Conservation (phyloP, 2,329 filamentous ascomycete genomes). For the Chrysoporthe puriensis region DNA sequence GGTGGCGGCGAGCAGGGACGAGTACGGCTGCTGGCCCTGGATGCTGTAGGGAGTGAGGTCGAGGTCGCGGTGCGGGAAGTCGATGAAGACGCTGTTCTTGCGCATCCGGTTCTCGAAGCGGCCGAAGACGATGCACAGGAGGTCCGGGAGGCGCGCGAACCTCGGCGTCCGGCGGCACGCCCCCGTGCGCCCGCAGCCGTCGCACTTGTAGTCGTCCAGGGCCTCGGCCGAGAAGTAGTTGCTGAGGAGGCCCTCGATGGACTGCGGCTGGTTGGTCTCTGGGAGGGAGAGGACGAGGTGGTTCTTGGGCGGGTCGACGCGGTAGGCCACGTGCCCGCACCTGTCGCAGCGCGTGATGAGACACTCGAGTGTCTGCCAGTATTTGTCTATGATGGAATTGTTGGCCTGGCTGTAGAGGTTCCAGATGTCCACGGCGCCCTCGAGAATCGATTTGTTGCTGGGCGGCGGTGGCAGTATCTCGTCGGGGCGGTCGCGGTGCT, state of each 20-base stretch:
- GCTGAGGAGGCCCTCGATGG: slow-evolving; percentile 66
- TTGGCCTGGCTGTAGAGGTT: slow-evolving; percentile 69
- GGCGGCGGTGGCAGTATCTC: slow-evolving; percentile 31
- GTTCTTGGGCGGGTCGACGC: slow-evolving; percentile 51
- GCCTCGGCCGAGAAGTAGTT: slow-evolving; percentile 70
- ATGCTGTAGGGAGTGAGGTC: slow-evolving; percentile 53
- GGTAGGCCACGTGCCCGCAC: slow-evolving; percentile 55
- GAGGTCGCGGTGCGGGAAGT: slow-evolving; percentile 76
- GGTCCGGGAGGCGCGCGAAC: slow-evolving; percentile 77
- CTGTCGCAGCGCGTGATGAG: slow-evolving; percentile 70
- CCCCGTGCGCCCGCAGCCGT: slow-evolving; percentile 70
- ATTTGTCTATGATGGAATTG: slow-evolving; percentile 74
- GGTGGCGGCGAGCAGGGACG: slow-evolving; percentile 14
- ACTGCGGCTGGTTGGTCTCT: slow-evolving; percentile 34
- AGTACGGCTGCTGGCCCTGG: slow-evolving; percentile 37
- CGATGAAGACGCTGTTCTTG: slow-evolving; percentile 73
- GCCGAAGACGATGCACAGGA: slow-evolving; percentile 78
- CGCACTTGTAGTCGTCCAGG: slow-evolving; percentile 73
- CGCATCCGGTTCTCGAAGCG: slow-evolving; percentile 51
- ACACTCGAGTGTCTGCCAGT: slow-evolving; percentile 79
- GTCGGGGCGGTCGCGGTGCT: slow-evolving; percentile 46
- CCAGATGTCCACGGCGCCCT: slow-evolving; percentile 78
- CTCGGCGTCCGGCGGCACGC: slow-evolving; percentile 72
- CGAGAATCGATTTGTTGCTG: slow-evolving; percentile 37
- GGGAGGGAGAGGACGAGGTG: slow-evolving; percentile 55